A percentile compares a stretch with the other conserved stretches of the same genome.
phyloP scores from a whole-genome alignment of 139 green algal species.

The Micractinium sp. region DNA sequence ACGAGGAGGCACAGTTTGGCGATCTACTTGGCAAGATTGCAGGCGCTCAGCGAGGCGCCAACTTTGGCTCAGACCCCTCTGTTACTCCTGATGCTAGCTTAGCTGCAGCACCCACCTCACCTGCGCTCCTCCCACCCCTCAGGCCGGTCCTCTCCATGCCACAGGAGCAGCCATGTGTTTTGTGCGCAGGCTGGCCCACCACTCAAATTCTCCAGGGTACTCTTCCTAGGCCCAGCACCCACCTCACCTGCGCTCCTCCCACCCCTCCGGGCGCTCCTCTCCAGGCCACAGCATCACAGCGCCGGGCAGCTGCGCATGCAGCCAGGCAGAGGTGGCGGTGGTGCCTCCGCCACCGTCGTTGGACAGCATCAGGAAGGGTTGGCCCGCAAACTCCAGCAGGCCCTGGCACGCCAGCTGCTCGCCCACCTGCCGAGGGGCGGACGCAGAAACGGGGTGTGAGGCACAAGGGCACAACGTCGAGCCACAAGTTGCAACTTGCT shows the following conservation, averaged over 20 bases:
- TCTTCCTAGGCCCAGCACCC: not conserved
- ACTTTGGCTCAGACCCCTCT: no score
- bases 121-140: no score
- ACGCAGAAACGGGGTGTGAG: not conserved
- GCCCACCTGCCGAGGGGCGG: not conserved
- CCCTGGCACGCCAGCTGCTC: conserved; percentile 3
- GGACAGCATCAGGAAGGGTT: not conserved
- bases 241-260: not conserved
- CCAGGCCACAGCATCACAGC: not conserved
- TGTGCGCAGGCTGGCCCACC: not conserved
- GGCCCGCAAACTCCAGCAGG: not conserved
- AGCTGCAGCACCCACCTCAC: no score
- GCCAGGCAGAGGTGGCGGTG: not conserved
- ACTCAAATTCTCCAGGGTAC: not conserved
- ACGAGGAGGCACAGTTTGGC: not conserved
- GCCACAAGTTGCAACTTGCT: no score
- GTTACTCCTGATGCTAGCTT: no score
- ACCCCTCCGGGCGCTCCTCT: not conserved
- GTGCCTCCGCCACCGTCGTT: not conserved
- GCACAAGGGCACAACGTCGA: not conserved
- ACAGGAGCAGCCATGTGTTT: not conserved
- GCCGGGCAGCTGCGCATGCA: not conserved
- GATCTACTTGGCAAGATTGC: not conserved
- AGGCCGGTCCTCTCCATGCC: not conserved
- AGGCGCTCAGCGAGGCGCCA: not conserved